Base-by-base conservation (phyloP, 2,329 filamentous ascomycete genomes). In the Calonectria naviculata region DNA sequence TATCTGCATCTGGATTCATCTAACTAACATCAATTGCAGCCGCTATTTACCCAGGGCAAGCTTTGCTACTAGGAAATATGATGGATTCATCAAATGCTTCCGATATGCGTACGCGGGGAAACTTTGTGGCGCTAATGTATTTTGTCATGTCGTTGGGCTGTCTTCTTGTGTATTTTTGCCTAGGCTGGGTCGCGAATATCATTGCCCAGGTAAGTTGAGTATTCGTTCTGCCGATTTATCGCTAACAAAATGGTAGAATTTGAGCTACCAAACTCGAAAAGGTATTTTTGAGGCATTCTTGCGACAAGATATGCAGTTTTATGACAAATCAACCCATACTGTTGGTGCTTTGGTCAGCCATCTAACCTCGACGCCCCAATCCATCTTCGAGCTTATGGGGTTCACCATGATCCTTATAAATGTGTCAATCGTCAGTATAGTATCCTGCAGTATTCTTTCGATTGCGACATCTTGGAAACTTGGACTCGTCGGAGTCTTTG, bases 391-490 rank as follows among this genome's bases (percentile, higher is more conserved):
- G 70, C 80, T 85, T 3, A 84, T 84, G 81, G 82, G 83, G 1
- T 81, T 81, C 71, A 85, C 83, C 60, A 73, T 84, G 12, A 80
- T 75, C 4, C 75, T 85, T 3, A 80, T 85, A n/a, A 13, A 83
- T 10, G 78, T 84, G 17, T 74, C 80, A 0, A 66, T 81, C 0
- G 68, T 85, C 41, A 84, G 82, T 28, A 74, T 85, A 8, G 67
- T 81, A 8, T 77, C 81, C 2, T 84, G 81, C 47, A 79, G 78
- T 44, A 78, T 87, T 8, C 75, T 89, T 0, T 83, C 83, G 0
- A 78, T 89, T 9, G 83, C 76, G 0, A 80, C 82, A 64, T 82
- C 82, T 6, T 89, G 85, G 86, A 87, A 85, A 61, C 77, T 89
- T 4, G 86, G 85, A 0, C 75, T 89, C 0, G 85, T 87, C 1